Evolutionary conservation across 768 basidiomycete species (phyloP), one percentile per base, ranked within the genome.

Genomic region (Mycena alexandri): DNA sequence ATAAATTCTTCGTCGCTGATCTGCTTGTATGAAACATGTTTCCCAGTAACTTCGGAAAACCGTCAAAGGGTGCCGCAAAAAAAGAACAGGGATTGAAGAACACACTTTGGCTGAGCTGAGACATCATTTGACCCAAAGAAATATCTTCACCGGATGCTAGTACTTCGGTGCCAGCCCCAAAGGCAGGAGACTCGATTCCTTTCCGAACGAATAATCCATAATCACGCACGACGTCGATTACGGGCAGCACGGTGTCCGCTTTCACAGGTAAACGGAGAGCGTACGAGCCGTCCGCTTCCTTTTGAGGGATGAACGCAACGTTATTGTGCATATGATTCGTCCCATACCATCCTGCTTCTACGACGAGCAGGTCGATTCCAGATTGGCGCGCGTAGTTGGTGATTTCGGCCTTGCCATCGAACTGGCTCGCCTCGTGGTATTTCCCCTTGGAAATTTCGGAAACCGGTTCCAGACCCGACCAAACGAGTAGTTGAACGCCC

Each of bases 151-250:
- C 29, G 29, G 29, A 29, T 29, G 29, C 29, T 29, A 55, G 50
- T 2, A 68, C 42, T 24, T 63, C 53, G 7, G 60, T 41, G n/a
- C 67, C 61, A 0, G 56, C 54, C 0, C 66, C 66, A 21, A 63
- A 54, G 14, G 21, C n/a, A 5, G 52, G 46, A 12, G 25, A 43
- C 55, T 68, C 67, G 29, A 68, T 68, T 14, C 53, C 61, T 16
- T 46, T 54, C 6, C 61, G 67, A 6, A 68, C 67, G 33, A 57
- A 68, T 24, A 63, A 25, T 25, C 67, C 67, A 24, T 63, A 68
- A 41, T 68, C 67, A 0, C 10, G 21, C 50, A 10, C 67, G 22
- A 57, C 54, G 41, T 68, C 67, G 13, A 63, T 56, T 13, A 68
- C 16, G 0, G 61, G 67, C 8, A 68, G 53, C 3, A 34, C 52